These are phyloP conservation scores for Heteromeles arbutifolia DNA, from an alignment of 306 rosid genomes.

Conservation along the genomic window DNA sequence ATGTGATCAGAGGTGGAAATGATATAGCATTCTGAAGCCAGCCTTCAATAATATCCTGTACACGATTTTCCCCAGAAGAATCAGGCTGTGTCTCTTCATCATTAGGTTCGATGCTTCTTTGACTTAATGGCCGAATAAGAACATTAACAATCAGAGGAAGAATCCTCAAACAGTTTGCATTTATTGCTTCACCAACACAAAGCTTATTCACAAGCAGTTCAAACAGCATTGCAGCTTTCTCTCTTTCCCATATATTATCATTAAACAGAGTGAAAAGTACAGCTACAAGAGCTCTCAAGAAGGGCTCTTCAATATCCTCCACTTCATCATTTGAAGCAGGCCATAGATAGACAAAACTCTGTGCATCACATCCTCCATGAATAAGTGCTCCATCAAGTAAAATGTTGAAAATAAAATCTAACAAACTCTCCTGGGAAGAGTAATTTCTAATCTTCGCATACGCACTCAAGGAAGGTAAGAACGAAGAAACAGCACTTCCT, in stretches of 20 bases:
- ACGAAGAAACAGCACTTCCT: slow-evolving; percentile 58
- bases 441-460: slow-evolving; percentile 41
- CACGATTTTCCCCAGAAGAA: slow-evolving; percentile 32
- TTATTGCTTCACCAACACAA: slow-evolving; percentile 71
- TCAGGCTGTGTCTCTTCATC: slow-evolving; percentile 32
- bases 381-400: slow-evolving; percentile 80
- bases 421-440: slow-evolving; percentile 43
- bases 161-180: slow-evolving; percentile 68
- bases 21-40: slow-evolving; percentile 68
- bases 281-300: slow-evolving; percentile 76
- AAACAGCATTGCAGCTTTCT: slow-evolving; percentile 47
- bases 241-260: slow-evolving; percentile 62
- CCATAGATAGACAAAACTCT: slow-evolving; percentile 47
- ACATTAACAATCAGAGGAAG: slow-evolving; percentile 66
- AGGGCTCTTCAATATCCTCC: slow-evolving; percentile 80
- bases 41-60: slow-evolving; percentile 44
- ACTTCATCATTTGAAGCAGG: slow-evolving; percentile 44
- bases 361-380: slow-evolving; percentile 45
- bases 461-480: slow-evolving; percentile 66
- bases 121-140: slow-evolving; percentile 51
- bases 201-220: slow-evolving; percentile 61
- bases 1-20: slow-evolving; percentile 64
- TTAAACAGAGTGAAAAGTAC: slow-evolving; percentile 54
- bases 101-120: slow-evolving; percentile 12
- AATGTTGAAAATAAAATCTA: slow-evolving; percentile 52